These are phyloP conservation scores for Daldinia grandis DNA, from an alignment of 495 filamentous ascomycete species.

Conservation along the genomic window DNA sequence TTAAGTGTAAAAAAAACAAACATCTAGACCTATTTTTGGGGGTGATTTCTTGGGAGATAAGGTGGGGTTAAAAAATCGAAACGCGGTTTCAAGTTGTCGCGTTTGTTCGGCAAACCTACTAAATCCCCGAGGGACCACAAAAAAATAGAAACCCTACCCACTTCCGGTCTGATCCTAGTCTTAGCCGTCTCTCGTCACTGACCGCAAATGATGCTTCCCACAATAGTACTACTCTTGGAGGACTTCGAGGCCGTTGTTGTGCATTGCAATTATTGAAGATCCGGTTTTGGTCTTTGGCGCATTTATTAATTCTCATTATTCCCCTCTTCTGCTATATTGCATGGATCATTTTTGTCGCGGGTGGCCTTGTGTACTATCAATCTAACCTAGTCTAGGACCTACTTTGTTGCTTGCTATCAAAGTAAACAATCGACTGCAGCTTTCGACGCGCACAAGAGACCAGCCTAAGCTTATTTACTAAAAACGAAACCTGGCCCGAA, in stretches of 20 bases:
- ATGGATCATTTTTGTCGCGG: constrained; percentile 7
- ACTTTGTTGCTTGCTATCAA: constrained; percentile 12
- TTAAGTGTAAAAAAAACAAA: neutral
- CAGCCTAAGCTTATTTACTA: constrained; percentile 19
- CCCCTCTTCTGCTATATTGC: constrained; percentile 11
- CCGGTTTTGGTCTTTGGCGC: constrained; percentile 20
- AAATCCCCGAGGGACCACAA: constrained; percentile 28
- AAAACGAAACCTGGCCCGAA: neutral
- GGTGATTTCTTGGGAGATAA: neutral
- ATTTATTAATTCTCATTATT: constrained; percentile 10
- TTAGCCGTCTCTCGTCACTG: constrained; percentile 26
- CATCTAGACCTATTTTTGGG: neutral
- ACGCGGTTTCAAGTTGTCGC: constrained; percentile 35
- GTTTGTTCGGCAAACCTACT: constrained; percentile 22
- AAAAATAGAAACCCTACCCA: constrained; percentile 38
- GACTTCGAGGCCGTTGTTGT: constrained; percentile 17
- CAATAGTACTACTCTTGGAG: constrained; percentile 23
- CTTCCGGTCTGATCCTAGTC: constrained; percentile 26
- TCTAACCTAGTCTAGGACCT: constrained; percentile 10
- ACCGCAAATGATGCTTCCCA: constrained; percentile 35
- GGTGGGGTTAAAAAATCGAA: constrained; percentile 19
- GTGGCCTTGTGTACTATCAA: constrained; percentile 14
- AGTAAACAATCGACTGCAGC: constrained; percentile 39
- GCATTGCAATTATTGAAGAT: constrained; percentile 21
- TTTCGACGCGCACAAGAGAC: constrained; percentile 36